Base-by-base conservation (phyloP, 2,329 filamentous ascomycete species). In the Fusarium graminum region DNA sequence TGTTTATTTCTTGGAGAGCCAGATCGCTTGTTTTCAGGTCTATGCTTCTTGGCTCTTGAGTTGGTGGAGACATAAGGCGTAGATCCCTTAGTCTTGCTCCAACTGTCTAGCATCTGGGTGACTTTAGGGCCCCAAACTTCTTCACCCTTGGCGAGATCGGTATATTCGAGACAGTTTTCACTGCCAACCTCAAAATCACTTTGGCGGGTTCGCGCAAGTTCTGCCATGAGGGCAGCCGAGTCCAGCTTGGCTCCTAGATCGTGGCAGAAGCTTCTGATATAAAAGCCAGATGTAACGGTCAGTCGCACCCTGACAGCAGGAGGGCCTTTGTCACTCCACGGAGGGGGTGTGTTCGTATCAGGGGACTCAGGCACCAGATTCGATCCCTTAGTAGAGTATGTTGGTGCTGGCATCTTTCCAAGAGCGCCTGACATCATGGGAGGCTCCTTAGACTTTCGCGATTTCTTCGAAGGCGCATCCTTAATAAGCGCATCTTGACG, bases 211-310 rank as follows among this genome's bases (percentile, higher is more conserved):
- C 95, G 90, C 56, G 91, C 86, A 19, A 99, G 86, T 70, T 91
- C 89, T 22, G 92, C 88, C 94, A 99, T 98, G 68, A 95, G 84
- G 32, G 86, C 95, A 25, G 92, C 88, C 13, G 93, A 97, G 51
- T 87, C 88, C 14, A 97, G 84, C 69, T 92, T 93, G 68, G 89
- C 83, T 22, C 94, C 95, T 5, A 99, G 85, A 73, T 99, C 95
- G 75, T 98, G 93, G 72, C 93, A 94, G 70, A 99, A 88, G 58
- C 92, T 96, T 65, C 95, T 91, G 14, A 99, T 94, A 77, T 99
- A 99, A 83, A 97, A 99, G 38, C 95, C 95, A 1, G 93, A 97
- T 3, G 93, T 93, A 50, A 97, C 94, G 1, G 92, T 97, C 87
- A 99, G 93, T 57, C 91, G 89, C 60, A 99, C 88, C 74, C 88